Evolutionary conservation across 1,284 basidiomycete species (phyloP).

Genomic region (Macrocystidia cucumis): DNA sequence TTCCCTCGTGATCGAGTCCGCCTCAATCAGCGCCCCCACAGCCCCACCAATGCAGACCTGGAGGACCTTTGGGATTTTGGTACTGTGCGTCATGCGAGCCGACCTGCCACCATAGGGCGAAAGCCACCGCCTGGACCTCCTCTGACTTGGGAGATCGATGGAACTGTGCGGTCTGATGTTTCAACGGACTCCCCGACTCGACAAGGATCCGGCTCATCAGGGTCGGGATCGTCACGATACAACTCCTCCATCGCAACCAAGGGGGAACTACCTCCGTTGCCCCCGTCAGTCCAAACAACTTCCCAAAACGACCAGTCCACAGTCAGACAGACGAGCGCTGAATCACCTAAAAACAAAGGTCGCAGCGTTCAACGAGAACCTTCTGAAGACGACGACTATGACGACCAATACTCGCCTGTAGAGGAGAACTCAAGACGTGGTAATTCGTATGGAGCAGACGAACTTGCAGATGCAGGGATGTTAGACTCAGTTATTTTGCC

Average conservation of each 20-base stretch:
- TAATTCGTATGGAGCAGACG: constrained; percentile 39
- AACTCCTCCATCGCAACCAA: constrained; percentile 43
- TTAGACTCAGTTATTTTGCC: constrained; percentile 92
- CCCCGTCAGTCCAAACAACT: constrained; percentile 29
- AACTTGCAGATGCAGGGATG: constrained; percentile 80
- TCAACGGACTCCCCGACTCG: constrained; percentile 20
- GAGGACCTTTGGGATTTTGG: constrained; percentile 97
- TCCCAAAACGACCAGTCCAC: constrained; percentile 54
- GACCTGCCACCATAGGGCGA: constrained; percentile 56
- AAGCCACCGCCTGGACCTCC: constrained; percentile 54
- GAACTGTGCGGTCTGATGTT: constrained; percentile 34
- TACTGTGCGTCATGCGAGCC: constrained; percentile 66
- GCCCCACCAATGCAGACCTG: constrained; percentile 47
- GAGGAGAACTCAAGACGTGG: no score
- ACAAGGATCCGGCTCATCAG: constrained; percentile 13
- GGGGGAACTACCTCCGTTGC: constrained; percentile 54
- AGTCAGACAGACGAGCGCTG: constrained; percentile 45
- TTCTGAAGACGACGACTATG: constrained; percentile 63
- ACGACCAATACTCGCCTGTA: constrained; percentile 46
- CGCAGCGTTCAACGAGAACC: constrained; percentile 31
- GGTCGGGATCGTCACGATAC: constrained; percentile 20
- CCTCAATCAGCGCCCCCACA: constrained; percentile 21
- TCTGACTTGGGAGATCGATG: constrained; percentile 70
- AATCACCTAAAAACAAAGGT: constrained; percentile 15
- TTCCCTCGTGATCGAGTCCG: constrained; percentile 4